These are phyloP conservation scores for Phoma herbarum DNA, from an alignment of 2,329 filamentous ascomycete genomes.

Conservation along the genomic window DNA sequence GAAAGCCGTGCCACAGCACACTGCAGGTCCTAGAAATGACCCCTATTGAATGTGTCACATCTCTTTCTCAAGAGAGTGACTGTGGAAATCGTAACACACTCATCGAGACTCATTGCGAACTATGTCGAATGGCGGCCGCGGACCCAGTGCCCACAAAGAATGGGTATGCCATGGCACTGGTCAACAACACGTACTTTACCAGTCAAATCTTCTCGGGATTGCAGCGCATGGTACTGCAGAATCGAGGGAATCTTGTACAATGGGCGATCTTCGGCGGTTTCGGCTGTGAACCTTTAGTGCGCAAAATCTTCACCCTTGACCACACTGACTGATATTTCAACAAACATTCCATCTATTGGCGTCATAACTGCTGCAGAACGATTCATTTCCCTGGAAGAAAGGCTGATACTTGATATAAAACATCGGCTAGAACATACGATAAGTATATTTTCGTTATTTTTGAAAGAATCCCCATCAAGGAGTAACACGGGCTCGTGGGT, in stretches of 20 bases:
- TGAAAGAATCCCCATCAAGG: too few species aligned
- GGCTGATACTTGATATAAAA: too few species aligned
- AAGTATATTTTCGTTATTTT: too few species aligned
- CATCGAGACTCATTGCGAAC: background rate
- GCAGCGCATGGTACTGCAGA: background rate
- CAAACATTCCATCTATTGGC: background rate
- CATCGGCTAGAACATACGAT: too few species aligned
- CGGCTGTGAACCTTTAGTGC: background rate
- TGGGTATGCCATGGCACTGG: background rate
- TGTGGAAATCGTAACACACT: too few species aligned
- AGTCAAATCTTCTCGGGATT: background rate
- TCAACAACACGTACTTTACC: background rate
- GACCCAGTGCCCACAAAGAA: background rate
- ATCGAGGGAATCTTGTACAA: too few species aligned
- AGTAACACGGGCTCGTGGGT: conserved; percentile 5
- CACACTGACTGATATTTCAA: background rate
- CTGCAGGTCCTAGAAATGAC: too few species aligned
- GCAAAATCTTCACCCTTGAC: background rate
- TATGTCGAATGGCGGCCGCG: background rate
- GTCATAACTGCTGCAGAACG: too few species aligned
- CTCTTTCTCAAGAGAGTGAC: too few species aligned
- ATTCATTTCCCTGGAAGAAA: too few species aligned
- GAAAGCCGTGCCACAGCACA: background rate
- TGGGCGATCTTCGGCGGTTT: background rate
- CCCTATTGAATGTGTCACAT: too few species aligned